A percentile compares a stretch with the other conserved stretches of the same genome.
These are phyloP conservation scores for Solanum bukasovii DNA, from an alignment of 257 asterid genomes.

Conservation along the genomic window DNA sequence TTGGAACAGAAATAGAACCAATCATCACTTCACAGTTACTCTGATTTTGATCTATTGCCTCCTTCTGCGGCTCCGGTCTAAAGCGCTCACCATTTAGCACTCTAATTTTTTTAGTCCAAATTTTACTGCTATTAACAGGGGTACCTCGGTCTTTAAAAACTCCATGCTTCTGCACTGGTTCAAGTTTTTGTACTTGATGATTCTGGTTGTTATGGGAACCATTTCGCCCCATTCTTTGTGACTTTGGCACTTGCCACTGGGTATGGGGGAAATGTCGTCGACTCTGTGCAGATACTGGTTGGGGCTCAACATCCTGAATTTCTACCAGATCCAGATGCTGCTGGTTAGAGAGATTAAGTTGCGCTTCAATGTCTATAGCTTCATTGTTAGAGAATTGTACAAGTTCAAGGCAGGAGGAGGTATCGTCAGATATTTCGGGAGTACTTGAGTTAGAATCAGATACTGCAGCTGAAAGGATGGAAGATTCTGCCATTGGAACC, in stretches of 20 bases:
- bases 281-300: constrained; percentile 18
- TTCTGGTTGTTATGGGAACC: constrained; percentile 33
- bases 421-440: constrained; percentile 17
- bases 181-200: constrained; percentile 36
- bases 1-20: constrained; percentile 65
- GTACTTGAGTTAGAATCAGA: constrained; percentile 27
- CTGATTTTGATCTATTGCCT: constrained; percentile 23
- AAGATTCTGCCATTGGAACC: constrained; percentile 39
- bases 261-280: constrained; percentile 15
- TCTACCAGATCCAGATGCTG: constrained; percentile 20
- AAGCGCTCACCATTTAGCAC: constrained; percentile 28
- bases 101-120: constrained; percentile 69
- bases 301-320: constrained; percentile 32
- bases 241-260: constrained; percentile 49
- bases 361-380: constrained; percentile 31
- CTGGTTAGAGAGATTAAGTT: constrained; percentile 18
- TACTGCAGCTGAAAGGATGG: constrained; percentile 24
- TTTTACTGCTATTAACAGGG: constrained; percentile 32
- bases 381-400: constrained; percentile 31
- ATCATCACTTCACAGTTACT: constrained; percentile 51
- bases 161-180: constrained; percentile 38
- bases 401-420: constrained; percentile 20
- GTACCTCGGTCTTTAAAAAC: constrained; percentile 32
- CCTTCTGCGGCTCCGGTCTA: constrained; percentile 21
- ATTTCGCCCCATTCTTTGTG: constrained; percentile 40